Conservation (phyloP, 2,329 filamentous ascomycete species). For the Colletotrichum melonis region DNA sequence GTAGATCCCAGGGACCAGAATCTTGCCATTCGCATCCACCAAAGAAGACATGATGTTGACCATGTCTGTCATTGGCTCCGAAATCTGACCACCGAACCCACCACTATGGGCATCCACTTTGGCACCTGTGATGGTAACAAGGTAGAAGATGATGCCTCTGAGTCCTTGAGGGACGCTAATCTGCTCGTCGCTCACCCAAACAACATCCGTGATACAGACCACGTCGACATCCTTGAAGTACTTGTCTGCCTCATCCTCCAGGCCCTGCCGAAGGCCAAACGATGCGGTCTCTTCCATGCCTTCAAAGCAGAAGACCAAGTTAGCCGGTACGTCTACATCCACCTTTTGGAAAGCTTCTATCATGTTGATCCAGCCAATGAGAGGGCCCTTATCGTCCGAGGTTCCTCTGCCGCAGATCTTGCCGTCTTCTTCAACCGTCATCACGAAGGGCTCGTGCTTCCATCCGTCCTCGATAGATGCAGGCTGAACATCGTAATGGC, state of each 20-base stretch:
- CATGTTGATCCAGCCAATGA: slow-evolving; percentile 96
- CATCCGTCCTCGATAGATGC: slow-evolving; percentile 94
- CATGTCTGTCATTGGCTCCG: slow-evolving; percentile 98
- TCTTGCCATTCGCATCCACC: slow-evolving; percentile 91
- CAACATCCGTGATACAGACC: slow-evolving; percentile 99
- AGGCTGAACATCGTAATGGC: slow-evolving; percentile 98
- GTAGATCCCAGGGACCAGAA: slow-evolving; percentile 89
- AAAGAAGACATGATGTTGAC: slow-evolving; percentile 84
- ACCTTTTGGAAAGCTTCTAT: slow-evolving; percentile 98
- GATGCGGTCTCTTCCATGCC: slow-evolving; percentile 99
- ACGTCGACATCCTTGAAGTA: slow-evolving; percentile 96
- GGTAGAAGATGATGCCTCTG: slow-evolving; percentile 98
- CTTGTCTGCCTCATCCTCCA: slow-evolving; percentile 88
- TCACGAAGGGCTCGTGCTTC: slow-evolving; percentile 92
- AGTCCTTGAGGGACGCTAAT: slow-evolving; percentile 97
- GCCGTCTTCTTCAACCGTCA: slow-evolving; percentile 88
- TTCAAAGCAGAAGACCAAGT: slow-evolving; percentile 99
- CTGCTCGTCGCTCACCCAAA: slow-evolving; percentile 99
- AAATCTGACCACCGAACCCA: slow-evolving; percentile 94
- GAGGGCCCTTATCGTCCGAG: slow-evolving; percentile 98
- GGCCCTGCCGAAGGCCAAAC: slow-evolving; percentile 94
- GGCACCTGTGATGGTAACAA: slow-evolving; percentile 88
- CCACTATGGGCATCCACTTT: slow-evolving; percentile 95
- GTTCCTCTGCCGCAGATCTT: slow-evolving; percentile 96
- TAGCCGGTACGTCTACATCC: slow-evolving; percentile 93